Evolutionary conservation across 139 green algal genomes (phyloP).

Genomic region (Coelastrella sp.): DNA sequence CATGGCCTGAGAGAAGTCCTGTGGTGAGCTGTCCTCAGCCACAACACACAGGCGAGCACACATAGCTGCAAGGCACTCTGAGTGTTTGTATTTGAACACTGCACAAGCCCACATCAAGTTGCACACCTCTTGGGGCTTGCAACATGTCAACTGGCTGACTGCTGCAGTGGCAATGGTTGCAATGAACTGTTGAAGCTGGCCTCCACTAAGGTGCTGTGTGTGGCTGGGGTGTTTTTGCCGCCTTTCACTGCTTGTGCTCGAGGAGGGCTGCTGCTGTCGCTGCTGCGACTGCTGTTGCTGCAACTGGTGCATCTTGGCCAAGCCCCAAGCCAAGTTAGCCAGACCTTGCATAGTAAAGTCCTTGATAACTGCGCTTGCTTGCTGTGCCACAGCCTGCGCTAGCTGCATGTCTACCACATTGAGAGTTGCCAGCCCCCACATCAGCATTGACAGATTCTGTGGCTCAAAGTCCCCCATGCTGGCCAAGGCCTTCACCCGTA

Average conservation of each 20-base stretch:
- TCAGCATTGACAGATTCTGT: conserved; percentile 44
- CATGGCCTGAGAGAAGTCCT: conserved; percentile 22
- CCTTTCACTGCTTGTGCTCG: neutral
- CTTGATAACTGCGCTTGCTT: neutral
- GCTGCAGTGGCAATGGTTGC: neutral
- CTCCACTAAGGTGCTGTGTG: too few species aligned
- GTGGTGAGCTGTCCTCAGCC: neutral
- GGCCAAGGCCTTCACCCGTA: conserved; percentile 23
- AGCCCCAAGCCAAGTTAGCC: conserved; percentile 42
- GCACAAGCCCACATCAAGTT: conserved; percentile 51
- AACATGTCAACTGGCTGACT: neutral
- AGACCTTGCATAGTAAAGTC: conserved; percentile 41
- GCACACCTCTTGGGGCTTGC: conserved; percentile 42
- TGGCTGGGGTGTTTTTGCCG: too few species aligned
- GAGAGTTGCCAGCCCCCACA: conserved; percentile 44
- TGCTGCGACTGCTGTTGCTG: neutral
- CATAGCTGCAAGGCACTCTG: neutral
- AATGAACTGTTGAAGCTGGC: neutral
- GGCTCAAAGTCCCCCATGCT: conserved; percentile 14
- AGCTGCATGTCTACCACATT: conserved; percentile 14
- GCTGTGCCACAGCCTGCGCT: neutral
- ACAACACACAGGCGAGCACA: neutral
- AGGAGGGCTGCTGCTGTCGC: conserved; percentile 8
- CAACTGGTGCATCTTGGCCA: neutral
- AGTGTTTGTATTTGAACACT: neutral